phyloP scores from a whole-genome alignment of 371 early-diverging fungal genomes.

The Sanchytrium tribonematis region DNA sequence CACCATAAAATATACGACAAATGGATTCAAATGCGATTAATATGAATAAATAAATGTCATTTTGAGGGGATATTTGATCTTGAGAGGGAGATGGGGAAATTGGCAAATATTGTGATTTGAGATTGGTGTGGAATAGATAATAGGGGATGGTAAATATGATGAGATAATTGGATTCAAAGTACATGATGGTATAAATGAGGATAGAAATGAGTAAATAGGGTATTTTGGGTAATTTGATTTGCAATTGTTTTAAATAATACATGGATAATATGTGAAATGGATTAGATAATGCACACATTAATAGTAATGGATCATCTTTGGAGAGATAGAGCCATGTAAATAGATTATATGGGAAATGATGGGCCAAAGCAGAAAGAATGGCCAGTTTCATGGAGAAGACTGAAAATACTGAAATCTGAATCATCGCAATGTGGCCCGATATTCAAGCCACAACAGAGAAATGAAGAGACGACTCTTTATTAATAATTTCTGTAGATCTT shows the following conservation, averaged over 20 bases:
- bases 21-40: neutral
- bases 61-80: no score
- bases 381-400: no score
- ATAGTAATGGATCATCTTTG: no score
- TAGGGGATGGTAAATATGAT: neutral
- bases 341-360: no score
- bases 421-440: no score
- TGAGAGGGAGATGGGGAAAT: neutral
- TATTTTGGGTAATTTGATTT: no score
- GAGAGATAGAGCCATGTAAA: no score
- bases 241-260: neutral
- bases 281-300: neutral
- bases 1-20: neutral
- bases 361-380: no score
- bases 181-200: neutral
- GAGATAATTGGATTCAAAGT: neutral
- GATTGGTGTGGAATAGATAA: neutral
- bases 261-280: neutral
- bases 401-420: no score
- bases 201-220: neutral
- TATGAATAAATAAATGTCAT: neutral
- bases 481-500: no score
- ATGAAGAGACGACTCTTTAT: no score
- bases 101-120: neutral
- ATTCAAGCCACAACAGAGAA: no score